Conservation (phyloP, 768 basidiomycete species). For the Mycena leptocephala region DNA sequence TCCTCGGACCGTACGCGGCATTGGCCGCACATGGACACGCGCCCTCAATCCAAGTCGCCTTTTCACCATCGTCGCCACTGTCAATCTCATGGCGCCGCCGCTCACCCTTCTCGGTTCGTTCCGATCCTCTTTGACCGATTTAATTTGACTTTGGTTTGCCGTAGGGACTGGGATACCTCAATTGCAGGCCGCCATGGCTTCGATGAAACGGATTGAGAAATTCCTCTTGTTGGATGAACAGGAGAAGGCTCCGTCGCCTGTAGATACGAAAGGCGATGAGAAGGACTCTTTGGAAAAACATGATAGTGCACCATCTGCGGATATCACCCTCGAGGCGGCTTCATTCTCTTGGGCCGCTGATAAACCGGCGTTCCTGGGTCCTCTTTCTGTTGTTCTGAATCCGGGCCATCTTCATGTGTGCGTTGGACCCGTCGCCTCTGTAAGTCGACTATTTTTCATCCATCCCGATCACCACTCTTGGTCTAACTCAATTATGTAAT, state of each 20-base stretch:
- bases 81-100: constrained; percentile 16
- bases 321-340: background rate
- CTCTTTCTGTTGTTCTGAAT: background rate
- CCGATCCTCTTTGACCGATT: too few species aligned
- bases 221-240: constrained; percentile 13
- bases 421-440: constrained; percentile 25
- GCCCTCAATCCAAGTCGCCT: constrained; percentile 14
- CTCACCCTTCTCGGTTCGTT: constrained; percentile 13
- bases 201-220: constrained; percentile 13
- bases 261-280: too few species aligned
- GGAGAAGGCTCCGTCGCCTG: too few species aligned
- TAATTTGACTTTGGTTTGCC: too few species aligned
- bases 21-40: constrained; percentile 11
- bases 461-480: too few species aligned
- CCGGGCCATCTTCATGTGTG: background rate
- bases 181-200: constrained; percentile 6
- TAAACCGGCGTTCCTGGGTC: constrained; percentile 18
- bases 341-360: constrained; percentile 26
- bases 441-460: background rate
- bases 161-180: too few species aligned
- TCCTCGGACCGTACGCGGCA: constrained; percentile 26
- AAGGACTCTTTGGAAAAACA: too few species aligned
- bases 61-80: constrained; percentile 21
- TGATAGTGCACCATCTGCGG: too few species aligned
- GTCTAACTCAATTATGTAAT: too few species aligned